Base-by-base conservation (phyloP, 2,329 filamentous ascomycete species). In the Botrytis porri region DNA sequence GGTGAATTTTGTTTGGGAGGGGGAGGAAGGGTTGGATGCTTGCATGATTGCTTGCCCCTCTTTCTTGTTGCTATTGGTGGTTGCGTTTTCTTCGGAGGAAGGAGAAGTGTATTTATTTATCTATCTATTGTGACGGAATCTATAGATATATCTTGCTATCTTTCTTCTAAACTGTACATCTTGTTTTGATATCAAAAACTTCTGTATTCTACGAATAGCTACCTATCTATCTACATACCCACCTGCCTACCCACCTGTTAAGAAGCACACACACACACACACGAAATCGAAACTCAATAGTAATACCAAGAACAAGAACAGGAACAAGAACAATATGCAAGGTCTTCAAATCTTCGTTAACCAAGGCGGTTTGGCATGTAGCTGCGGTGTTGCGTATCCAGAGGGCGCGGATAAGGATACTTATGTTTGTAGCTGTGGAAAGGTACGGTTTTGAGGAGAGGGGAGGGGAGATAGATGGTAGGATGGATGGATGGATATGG, bases 351-450 rank as follows among this genome's bases (percentile, higher is more conserved):
- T 69, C 9, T 48, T 69, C 48, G 65, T 69, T 14, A 69, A 69
- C 20, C 51, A 69, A 5, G 65, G 65, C 41, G 65, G 65, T 10
- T 41, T 51, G 18, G 65, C 65, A 29, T 69, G 65, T 32, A 69
- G 25, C n/a, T 69, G 65, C 22, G 65, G 65, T 57, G 35, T 57
- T n/a, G 35, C 65, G 25, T 69, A 69, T 41, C 65, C 65, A 1
- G 65, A 57, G 37, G 65, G 65, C 48, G 65, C 65, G 12, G 29
- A 69, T 69, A 69, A 69, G 65, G 37, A 69, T 69, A 69, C 48
- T 57, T 69, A 69, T 57, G 65, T 69, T 41, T 69, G 65, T 16
- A 69, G 54, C 4, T 43, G 22, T 32, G 48, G 37, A 25, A 43
- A 37, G 63, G 29, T 66, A 41, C 29, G 63, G 18, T 22, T 29